Evolutionary conservation across 495 filamentous ascomycete species (phyloP).

Genomic region (Elaphomyces granulatus): DNA sequence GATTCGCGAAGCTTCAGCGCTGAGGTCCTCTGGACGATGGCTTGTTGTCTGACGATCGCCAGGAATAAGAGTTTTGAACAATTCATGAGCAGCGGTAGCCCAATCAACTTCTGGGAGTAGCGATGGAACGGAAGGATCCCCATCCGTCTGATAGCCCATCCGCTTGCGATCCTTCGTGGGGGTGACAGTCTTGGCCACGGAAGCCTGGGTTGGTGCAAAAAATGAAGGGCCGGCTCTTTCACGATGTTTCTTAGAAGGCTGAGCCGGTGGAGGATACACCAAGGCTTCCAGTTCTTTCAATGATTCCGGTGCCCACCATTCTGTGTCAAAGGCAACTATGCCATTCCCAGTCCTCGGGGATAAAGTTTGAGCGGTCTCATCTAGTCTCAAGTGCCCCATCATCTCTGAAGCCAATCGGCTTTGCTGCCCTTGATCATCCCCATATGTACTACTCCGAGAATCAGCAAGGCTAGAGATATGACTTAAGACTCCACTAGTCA

Average conservation of each 20-base stretch:
- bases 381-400: conserved; percentile 14
- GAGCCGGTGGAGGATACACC: conserved; percentile 30
- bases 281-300: conserved; percentile 53
- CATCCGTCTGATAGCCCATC: conserved; percentile 17
- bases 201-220: conserved; percentile 62
- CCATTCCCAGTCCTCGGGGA: conserved; percentile 1
- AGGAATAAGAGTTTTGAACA: conserved; percentile 74
- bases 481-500: conserved; percentile 76
- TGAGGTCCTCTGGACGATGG: conserved; percentile 60
- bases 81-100: conserved; percentile 64
- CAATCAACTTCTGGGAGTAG: conserved; percentile 69
- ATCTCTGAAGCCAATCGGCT: conserved; percentile 16
- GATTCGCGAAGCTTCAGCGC: conserved; percentile 45
- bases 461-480: conserved; percentile 67
- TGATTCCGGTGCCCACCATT: conserved; percentile 60
- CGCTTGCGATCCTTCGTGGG: conserved; percentile 39
- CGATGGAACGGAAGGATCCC: conserved; percentile 34
- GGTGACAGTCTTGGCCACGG: conserved; percentile 55
- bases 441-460: background rate
- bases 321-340: conserved; percentile 37
- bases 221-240: conserved; percentile 48
- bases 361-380: background rate
- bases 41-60: conserved; percentile 53
- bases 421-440: conserved; percentile 2
- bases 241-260: conserved; percentile 33